Base-by-base conservation (phyloP, 495 filamentous ascomycete species). In the Neurospora discreta region DNA sequence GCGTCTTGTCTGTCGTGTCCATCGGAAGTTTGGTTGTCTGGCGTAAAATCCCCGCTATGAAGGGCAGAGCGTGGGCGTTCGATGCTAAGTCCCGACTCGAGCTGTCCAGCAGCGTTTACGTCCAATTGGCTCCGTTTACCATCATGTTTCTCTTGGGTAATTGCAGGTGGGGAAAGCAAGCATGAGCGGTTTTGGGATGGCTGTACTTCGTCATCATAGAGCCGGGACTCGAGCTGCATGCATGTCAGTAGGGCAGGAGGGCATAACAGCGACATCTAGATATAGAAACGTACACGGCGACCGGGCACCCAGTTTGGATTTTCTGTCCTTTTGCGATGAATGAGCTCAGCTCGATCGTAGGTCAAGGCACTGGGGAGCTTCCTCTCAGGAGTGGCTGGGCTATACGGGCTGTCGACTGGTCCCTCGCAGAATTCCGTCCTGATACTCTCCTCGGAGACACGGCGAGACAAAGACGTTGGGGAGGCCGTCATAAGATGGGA, bases 21-120 rank as follows among this genome's bases (percentile, higher is more conserved):
- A 10, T 52, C 44, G 7, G 71, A 65, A 30, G 74, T 75, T 71
- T 80, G 70, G 71, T 83, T 82, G 40, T 89, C 86, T 70, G 90
- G 87, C 20, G 90, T 90, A 75, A 98, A 98, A 78, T 98, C 91
- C 33, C 94, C 94, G 43, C 90, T 90, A 78, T 98, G 94, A 65
- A 98, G 84, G 44, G 94, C 93, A 13, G 94, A 98, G 68, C 90
- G 84, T 68, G 94, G 94, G 70, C 94, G 86, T 77, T 95, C 90
- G 72, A 97, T 95, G 75, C 89, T 87, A 72, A 87, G 69, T 0
- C 88, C 89, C 8, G 81, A 77, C 11, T 74, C 75, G 40, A 81
- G 73, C 42, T 43, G 75, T 60, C 52, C 52, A 16, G 52, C 52
- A 39, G 78, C 75, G 4, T 81, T 78, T 9, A 75, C 80, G 60